Conservation (phyloP, 2,329 filamentous ascomycete species). For the Colletotrichum agaves region DNA sequence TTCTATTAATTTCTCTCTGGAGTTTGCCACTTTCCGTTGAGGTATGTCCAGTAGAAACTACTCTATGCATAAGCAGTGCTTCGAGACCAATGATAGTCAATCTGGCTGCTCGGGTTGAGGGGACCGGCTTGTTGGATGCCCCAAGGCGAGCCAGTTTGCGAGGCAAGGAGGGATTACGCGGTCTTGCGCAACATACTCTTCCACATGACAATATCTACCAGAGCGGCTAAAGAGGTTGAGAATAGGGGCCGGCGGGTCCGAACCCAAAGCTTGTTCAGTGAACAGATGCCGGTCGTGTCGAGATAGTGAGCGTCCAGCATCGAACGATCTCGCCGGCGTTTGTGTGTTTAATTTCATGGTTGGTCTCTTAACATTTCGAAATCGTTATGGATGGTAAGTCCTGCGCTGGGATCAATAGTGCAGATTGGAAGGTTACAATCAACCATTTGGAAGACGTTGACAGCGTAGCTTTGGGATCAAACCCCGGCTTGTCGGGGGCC, state of each 20-base stretch:
- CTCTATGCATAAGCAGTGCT: background rate
- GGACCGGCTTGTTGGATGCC: background rate
- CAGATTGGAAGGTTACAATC: conserved; percentile 18
- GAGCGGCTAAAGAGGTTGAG: background rate
- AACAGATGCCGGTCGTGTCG: conserved; percentile 4
- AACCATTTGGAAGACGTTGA: conserved; percentile 8
- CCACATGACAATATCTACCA: background rate
- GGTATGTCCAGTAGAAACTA: background rate
- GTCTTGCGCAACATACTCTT: conserved; percentile 3
- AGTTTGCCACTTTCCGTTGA: conserved; percentile 4
- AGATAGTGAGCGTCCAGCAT: conserved; percentile 3
- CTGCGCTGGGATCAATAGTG: background rate
- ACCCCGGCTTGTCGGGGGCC: background rate
- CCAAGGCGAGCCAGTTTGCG: background rate
- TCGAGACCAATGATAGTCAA: conserved; percentile 4
- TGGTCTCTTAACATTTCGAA: background rate
- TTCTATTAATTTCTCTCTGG: background rate
- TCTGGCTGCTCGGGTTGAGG: background rate
- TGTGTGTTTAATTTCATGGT: background rate
- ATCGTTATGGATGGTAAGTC: background rate
- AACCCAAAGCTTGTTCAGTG: conserved; percentile 11
- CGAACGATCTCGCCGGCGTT: conserved; percentile 9
- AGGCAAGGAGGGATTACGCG: conserved; percentile 8
- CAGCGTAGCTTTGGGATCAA: conserved; percentile 12
- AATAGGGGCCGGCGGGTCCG: conserved; percentile 8